Evolutionary conservation across 345 rosid species (phyloP).

Genomic region (Cochlearia excelsa): DNA sequence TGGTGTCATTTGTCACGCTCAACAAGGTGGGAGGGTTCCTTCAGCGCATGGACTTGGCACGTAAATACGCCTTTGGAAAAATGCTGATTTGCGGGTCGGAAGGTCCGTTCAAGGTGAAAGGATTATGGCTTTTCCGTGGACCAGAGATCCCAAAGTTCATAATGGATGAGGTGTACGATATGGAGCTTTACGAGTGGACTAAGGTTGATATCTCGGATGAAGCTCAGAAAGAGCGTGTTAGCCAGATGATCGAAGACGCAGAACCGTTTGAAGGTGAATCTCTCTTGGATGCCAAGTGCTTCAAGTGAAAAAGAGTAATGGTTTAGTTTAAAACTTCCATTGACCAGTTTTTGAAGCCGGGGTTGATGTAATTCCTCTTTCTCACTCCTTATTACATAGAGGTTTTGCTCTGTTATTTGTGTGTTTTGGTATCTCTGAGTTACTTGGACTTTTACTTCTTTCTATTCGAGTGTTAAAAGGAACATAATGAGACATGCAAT

Average conservation of each 20-base stretch:
- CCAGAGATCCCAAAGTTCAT: constrained; percentile 74
- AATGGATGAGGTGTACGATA: constrained; percentile 94
- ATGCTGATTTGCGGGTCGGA: constrained; percentile 74
- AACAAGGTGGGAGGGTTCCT: constrained; percentile 96
- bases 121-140: constrained; percentile 96
- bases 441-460: not conserved
- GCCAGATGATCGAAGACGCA: constrained; percentile 83
- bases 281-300: constrained; percentile 97
- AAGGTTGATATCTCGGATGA: constrained; percentile 85
- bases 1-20: constrained; percentile 75
- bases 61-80: constrained; percentile 93
- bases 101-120: constrained; percentile 90
- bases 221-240: constrained; percentile 85
- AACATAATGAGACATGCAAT: too few relatives aligned
- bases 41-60: constrained; percentile 91
- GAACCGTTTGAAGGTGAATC: constrained; percentile 96
- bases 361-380: not conserved
- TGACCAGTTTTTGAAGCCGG: not conserved
- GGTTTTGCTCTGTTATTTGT: constrained; percentile 19
- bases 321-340: not conserved
- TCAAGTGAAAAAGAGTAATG: constrained; percentile 49
- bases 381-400: not conserved
- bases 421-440: constrained; percentile 5
- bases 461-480: constrained; percentile 1
- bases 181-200: constrained; percentile 93